Conservation (phyloP, 1,284 basidiomycete genomes). For the Melampsora larici-populina region DNA sequence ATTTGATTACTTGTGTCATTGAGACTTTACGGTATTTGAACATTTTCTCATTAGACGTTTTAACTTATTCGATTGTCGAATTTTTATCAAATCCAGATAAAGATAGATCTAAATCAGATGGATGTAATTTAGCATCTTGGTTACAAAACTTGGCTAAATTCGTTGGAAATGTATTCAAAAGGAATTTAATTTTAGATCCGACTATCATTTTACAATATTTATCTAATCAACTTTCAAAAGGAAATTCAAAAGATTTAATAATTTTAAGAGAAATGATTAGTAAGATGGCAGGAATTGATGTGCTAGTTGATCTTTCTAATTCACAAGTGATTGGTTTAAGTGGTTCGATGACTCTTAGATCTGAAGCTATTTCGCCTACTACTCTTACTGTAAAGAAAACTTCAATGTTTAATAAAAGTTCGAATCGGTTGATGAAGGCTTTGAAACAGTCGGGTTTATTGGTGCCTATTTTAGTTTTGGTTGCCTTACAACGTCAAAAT, state of each 20-base stretch:
- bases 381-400: slow-evolving; percentile 52
- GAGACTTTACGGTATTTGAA: slow-evolving; percentile 86
- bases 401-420: slow-evolving; percentile 45
- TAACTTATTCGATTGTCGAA: slow-evolving; percentile 83
- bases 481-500: slow-evolving; percentile 79
- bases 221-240: slow-evolving; percentile 79
- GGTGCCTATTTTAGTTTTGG: slow-evolving; percentile 76
- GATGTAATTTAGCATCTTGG: slow-evolving; percentile 88
- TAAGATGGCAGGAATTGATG: slow-evolving; percentile 93
- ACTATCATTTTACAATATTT: slow-evolving; percentile 83
- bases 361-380: slow-evolving; percentile 65
- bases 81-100: slow-evolving; percentile 75
- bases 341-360: slow-evolving; percentile 78
- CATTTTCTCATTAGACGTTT: slow-evolving; percentile 87
- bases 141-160: slow-evolving; percentile 90
- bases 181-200: slow-evolving; percentile 73
- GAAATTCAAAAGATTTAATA: slow-evolving; percentile 80
- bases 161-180: slow-evolving; percentile 82
- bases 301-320: slow-evolving; percentile 74
- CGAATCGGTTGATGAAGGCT: slow-evolving; percentile 65
- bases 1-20: slow-evolving; percentile 83
- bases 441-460: slow-evolving; percentile 71
- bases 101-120: slow-evolving; percentile 82
- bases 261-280: slow-evolving; percentile 87
- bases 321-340: slow-evolving; percentile 83